These are phyloP conservation scores for Dryas drummondii DNA, from an alignment of 306 rosid species.

Conservation along the genomic window DNA sequence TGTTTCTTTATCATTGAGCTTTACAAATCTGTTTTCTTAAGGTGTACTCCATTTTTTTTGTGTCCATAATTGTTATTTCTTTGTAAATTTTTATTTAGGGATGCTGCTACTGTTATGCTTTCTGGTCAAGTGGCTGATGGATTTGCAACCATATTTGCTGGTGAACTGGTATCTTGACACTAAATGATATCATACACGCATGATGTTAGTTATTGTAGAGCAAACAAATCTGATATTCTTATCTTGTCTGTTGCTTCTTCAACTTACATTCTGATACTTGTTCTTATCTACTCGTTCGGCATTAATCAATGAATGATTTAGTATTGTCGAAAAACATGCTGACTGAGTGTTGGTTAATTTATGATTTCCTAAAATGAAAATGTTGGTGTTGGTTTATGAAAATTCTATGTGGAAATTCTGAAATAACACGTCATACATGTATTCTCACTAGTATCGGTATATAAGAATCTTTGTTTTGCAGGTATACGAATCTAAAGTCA, in stretches of 20 bases:
- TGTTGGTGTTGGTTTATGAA: no score
- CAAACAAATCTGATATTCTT: background rate
- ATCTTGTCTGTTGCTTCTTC: background rate
- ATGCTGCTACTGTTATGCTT: constrained; percentile 90
- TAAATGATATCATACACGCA: background rate
- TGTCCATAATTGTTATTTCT: constrained; percentile 7
- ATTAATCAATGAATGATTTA: background rate
- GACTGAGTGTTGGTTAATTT: no score
- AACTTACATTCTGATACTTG: background rate
- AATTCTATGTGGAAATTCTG: no score
- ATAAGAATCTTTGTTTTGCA: no score
- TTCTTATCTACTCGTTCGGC: background rate
- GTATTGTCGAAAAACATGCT: background rate
- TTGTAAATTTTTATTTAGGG: constrained; percentile 36
- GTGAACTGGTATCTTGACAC: constrained; percentile 73
- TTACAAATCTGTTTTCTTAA: background rate
- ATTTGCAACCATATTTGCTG: constrained; percentile 71
- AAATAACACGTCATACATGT: no score
- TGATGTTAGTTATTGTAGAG: background rate
- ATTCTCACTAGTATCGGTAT: no score
- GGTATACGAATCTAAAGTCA: no score
- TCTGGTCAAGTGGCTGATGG: constrained; percentile 98
- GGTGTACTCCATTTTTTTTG: background rate
- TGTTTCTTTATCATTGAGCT: background rate
- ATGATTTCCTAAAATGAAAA: no score